Evolutionary conservation across 2,329 filamentous ascomycete species (phyloP).

Genomic region (Cladosporium cucumerinum): DNA sequence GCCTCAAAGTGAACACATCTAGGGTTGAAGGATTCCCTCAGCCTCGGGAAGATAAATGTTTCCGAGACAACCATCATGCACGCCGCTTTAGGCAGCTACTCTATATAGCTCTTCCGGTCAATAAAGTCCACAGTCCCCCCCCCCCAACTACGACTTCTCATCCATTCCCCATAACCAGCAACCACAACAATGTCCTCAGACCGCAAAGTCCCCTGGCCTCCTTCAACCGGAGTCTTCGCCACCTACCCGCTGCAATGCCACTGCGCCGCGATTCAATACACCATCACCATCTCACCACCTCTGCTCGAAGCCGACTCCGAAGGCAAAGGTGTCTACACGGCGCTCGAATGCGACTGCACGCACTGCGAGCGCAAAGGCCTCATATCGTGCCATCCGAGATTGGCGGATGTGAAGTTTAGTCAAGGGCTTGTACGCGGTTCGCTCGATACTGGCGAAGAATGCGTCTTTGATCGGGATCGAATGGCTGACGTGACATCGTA

Average conservation of each 20-base stretch:
- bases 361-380: slow-evolving; percentile 26
- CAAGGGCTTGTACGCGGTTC: slow-evolving; percentile 16
- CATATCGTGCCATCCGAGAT: slow-evolving; percentile 23
- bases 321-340: slow-evolving; percentile 22
- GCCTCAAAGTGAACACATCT: background rate
- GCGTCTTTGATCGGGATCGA: background rate
- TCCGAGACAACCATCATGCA: background rate
- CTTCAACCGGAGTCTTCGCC: slow-evolving; percentile 18
- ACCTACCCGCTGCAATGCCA: slow-evolving; percentile 31
- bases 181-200: background rate
- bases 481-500: background rate
- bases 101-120: background rate
- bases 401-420: slow-evolving; percentile 22
- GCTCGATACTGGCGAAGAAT: background rate
- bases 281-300: slow-evolving; percentile 28
- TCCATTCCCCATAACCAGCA: background rate
- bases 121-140: background rate
- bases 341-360: slow-evolving; percentile 27
- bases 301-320: slow-evolving; percentile 20
- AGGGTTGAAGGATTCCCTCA: background rate
- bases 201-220: slow-evolving; percentile 19
- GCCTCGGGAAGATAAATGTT: background rate
- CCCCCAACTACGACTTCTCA: background rate
- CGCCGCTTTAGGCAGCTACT: background rate
- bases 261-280: slow-evolving; percentile 29